Percentiles rank a stretch among this genome's conserved stretches.
These are phyloP conservation scores for Biscogniauxia mediterranea DNA, from an alignment of 2,329 filamentous ascomycete genomes.

Conservation along the genomic window DNA sequence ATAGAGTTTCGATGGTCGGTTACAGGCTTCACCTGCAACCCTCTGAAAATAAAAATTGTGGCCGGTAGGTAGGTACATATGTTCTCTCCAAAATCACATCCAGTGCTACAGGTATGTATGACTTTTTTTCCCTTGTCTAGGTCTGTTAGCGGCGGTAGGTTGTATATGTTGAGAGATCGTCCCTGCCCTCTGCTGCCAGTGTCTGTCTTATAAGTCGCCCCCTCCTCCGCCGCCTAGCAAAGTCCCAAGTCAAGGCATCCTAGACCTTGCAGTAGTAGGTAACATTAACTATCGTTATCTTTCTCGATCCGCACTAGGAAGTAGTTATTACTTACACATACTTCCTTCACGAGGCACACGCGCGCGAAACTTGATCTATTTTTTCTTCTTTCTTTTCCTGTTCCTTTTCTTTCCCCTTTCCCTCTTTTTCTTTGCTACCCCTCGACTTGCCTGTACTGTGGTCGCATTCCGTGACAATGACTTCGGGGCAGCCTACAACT, in stretches of 20 bases:
- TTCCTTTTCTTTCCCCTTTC: no score
- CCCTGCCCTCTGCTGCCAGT: neutral
- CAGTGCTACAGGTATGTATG: no score
- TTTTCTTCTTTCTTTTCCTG: no score
- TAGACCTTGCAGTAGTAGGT: neutral
- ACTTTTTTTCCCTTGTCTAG: neutral
- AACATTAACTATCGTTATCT: neutral
- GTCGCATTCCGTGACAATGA: constrained; percentile 19
- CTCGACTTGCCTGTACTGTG: neutral
- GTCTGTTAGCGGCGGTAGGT: neutral
- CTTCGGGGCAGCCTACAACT: constrained; percentile 29
- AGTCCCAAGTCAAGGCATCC: neutral
- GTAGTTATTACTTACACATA: neutral
- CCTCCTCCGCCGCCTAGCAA: neutral
- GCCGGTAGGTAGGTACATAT: no score
- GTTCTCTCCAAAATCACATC: neutral
- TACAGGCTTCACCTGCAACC: constrained; percentile 14
- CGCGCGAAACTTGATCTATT: neutral
- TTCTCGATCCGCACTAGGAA: neutral
- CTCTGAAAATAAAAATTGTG: neutral
- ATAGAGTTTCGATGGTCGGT: neutral
- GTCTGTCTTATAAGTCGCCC: neutral
- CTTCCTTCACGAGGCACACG: neutral
- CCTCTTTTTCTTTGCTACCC: no score
- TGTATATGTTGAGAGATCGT: neutral